Conservation (phyloP, 371 early-diverging fungal species). For the Coemansia sp. region DNA sequence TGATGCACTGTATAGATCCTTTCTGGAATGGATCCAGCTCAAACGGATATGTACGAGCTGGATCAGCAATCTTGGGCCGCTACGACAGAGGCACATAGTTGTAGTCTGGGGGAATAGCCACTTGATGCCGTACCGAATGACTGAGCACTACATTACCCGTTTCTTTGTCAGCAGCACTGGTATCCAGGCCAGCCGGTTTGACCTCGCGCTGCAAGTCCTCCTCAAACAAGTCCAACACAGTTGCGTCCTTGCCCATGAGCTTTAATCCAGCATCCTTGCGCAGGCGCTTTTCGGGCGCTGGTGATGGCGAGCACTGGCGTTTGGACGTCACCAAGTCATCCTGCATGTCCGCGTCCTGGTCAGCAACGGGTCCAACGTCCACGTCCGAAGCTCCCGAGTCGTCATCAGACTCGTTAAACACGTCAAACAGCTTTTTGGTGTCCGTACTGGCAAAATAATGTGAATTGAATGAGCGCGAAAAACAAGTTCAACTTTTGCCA, state of each 20-base stretch:
- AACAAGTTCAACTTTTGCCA: background rate
- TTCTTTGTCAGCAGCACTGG: conserved; percentile 55
- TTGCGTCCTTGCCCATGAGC: conserved; percentile 50
- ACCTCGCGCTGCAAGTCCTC: conserved; percentile 73
- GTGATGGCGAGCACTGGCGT: background rate
- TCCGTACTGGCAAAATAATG: background rate
- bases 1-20: conserved; percentile 87
- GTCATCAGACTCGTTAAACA: background rate
- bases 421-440: background rate
- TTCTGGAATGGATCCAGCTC: conserved; percentile 98
- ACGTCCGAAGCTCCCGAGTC: background rate
- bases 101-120: conserved; percentile 87
- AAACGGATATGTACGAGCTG: conserved; percentile 91
- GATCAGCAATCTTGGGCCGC: conserved; percentile 75
- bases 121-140: conserved; percentile 83
- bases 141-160: conserved; percentile 47
- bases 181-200: conserved; percentile 65
- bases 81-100: conserved; percentile 82
- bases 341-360: conserved; percentile 1
- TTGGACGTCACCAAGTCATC: background rate
- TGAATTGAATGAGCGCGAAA: background rate
- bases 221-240: conserved; percentile 78
- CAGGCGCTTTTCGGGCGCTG: conserved; percentile 8
- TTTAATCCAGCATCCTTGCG: conserved; percentile 9
- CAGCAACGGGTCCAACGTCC: no score